These are phyloP conservation scores for Hypoxylon fragiforme DNA, from an alignment of 495 filamentous ascomycete genomes.

Conservation along the genomic window DNA sequence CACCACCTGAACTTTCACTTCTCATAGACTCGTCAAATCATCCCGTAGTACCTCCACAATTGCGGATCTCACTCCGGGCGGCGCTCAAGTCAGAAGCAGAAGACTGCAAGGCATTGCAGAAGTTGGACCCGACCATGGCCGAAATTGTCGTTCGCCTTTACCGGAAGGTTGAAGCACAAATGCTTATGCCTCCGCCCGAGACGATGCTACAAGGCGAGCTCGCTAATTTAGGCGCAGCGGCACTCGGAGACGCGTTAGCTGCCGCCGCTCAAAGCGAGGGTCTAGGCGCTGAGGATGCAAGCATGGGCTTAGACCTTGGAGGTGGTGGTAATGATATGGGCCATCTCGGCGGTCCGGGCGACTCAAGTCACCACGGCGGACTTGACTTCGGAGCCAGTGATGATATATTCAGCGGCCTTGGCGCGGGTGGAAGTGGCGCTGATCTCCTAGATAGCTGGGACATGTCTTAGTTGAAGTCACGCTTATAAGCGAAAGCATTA, in stretches of 20 bases:
- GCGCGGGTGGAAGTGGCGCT: constrained; percentile 9
- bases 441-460: constrained; percentile 37
- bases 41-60: constrained; percentile 37
- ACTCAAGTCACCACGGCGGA: constrained; percentile 22
- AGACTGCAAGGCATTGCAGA: constrained; percentile 62
- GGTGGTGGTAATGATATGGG: constrained; percentile 29
- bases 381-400: constrained; percentile 33
- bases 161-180: constrained; percentile 70
- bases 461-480: constrained; percentile 17
- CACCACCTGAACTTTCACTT: constrained; percentile 42
- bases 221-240: constrained; percentile 28
- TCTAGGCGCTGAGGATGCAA: constrained; percentile 25
- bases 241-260: constrained; percentile 41
- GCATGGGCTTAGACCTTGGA: constrained; percentile 30
- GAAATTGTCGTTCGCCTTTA: constrained; percentile 75
- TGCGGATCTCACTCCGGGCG: constrained; percentile 60
- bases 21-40: constrained; percentile 32
- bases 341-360: constrained; percentile 23
- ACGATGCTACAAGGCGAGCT: constrained; percentile 40
- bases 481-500: no score
- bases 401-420: constrained; percentile 33
- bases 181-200: constrained; percentile 41
- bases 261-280: constrained; percentile 38
- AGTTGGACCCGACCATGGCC: constrained; percentile 62
- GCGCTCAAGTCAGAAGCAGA: constrained; percentile 67